Base-by-base conservation (phyloP, 192 early-diverging fungal species). In the Oehlia diaphana region DNA sequence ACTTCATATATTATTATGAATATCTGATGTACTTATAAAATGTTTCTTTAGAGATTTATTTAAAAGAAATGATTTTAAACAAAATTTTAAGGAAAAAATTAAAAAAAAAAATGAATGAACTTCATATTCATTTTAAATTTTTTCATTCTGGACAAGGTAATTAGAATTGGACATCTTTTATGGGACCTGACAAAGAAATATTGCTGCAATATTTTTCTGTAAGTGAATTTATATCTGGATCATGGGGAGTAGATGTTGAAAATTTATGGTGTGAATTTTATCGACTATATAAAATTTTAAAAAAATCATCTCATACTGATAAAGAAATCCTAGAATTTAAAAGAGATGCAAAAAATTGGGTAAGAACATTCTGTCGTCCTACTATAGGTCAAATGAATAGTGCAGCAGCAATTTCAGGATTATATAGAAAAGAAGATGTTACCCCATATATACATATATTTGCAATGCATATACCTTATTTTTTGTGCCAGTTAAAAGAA, bases 171-270 rank as follows among this genome's bases (percentile, higher is more conserved):
- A 70, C 16, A 44, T 70, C 16, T 9, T 1, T 31, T 70, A 70
- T 31, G 31, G 31, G 31, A 31, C 31, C 31, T 1, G 31, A 31
- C 28, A 31, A 31, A 2, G 1, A 31, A 44, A 70, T n/a, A 70
- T 0, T 70, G 12, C 19, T 70, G 5, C 13, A 70, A n/a, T 4
- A 44, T 19, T 70, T 70, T 70, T 0, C 68, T 70, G 68, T 70
- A 21, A 70, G 68, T 44, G 39, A 70, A 70, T 70, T 70, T 70
- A n/a, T 70, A 44, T 1, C 26, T 70, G 26, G 6, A 70, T 3
- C 0, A n/a, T 19, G 16, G 47, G 37, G 13, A 70, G 14, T 47
- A 8, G 19, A 2, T 1, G 1, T 39, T 70, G 13, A 70, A 70
- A 31, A 31, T 31, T 31, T 31, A 1, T 31, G 31, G 31, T 1